Evolutionary conservation across 2,329 filamentous ascomycete species (phyloP), one percentile per base, ranked within the genome.

Genomic region (Keithomyces neogunnii): DNA sequence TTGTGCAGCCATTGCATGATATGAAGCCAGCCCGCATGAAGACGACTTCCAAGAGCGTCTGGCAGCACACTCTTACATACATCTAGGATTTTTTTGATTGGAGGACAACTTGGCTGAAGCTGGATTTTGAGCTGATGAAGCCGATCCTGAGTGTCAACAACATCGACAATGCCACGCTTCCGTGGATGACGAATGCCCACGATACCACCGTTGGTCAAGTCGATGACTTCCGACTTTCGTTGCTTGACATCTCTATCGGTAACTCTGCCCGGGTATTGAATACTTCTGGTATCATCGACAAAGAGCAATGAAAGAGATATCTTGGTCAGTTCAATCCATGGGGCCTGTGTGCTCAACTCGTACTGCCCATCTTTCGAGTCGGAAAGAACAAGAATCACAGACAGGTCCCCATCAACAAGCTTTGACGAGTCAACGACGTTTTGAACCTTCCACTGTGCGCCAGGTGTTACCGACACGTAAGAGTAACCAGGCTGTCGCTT

Each of bases 381-480:
- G 3, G 83, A 86, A 11, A 92, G 69, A 30, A 88, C 81, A 3
- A 90, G 69, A 48, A 91, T 85, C 56, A 84, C 82, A 33, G 84
- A 81, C 50, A 86, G 73, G 30, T 76, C 73, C 2, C 83, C 83
- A 63, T 91, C 86, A 4, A 76, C 73, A 43, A 91, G 66, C 59
- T 82, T 86, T 66, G 85, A 88, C 5, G 85, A 86, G 67, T 90
- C 87, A 30, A 84, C 76, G 13, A 91, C 81, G 55, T 82, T 83
- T 51, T 85, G 76, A 7, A 81, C 82, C 59, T 82, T 78, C 49
- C 78, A 74, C 33, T 77, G 69, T 47, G 80, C 73, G 2, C 76
- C 72, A 35, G 67, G 61, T 6, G 62, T 57, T n/a, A 69, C 53
- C 28, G 61, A 56, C n/a, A 67, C 60, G 31, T 51, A 57, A 13